These are phyloP conservation scores for Paecilomyces fulvus DNA, from an alignment of 2,329 filamentous ascomycete genomes.

Conservation along the genomic window DNA sequence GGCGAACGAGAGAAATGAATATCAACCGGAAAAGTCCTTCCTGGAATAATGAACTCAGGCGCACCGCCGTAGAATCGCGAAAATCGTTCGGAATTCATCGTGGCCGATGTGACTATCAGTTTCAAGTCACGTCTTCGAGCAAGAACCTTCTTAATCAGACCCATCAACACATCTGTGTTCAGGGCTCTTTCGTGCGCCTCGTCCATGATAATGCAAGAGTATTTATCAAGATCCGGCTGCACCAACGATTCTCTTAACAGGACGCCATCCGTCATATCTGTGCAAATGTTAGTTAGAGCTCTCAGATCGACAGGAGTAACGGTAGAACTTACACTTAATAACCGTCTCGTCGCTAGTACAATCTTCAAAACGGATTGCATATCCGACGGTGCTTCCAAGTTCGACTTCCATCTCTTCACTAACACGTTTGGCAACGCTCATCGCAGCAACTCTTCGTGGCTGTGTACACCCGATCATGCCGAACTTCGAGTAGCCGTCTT, in stretches of 20 bases:
- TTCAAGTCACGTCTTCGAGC: constrained; percentile 84
- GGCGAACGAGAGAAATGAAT: constrained; percentile 91
- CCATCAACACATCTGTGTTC: constrained; percentile 96
- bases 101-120: constrained; percentile 94
- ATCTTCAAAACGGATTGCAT: constrained; percentile 97
- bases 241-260: constrained; percentile 86
- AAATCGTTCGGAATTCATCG: constrained; percentile 96
- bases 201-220: constrained; percentile 99
- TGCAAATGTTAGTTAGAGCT: constrained; percentile 7
- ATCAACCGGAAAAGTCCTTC: constrained; percentile 93
- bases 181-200: constrained; percentile 94
- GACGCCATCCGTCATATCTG: constrained; percentile 93
- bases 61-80: constrained; percentile 94
- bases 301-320: not conserved
- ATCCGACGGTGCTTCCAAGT: constrained; percentile 80
- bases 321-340: constrained; percentile 63
- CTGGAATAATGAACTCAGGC: constrained; percentile 92
- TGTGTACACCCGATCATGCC: constrained; percentile 97
- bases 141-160: constrained; percentile 93
- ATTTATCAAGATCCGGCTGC: constrained; percentile 86
- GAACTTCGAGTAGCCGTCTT: constrained; percentile 81
- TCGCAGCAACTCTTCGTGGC: constrained; percentile 89
- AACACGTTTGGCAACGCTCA: constrained; percentile 98
- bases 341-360: constrained; percentile 91
- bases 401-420: constrained; percentile 97